Base-by-base conservation (phyloP, 768 basidiomycete species). In the Macrolepiota albuminosa region DNA sequence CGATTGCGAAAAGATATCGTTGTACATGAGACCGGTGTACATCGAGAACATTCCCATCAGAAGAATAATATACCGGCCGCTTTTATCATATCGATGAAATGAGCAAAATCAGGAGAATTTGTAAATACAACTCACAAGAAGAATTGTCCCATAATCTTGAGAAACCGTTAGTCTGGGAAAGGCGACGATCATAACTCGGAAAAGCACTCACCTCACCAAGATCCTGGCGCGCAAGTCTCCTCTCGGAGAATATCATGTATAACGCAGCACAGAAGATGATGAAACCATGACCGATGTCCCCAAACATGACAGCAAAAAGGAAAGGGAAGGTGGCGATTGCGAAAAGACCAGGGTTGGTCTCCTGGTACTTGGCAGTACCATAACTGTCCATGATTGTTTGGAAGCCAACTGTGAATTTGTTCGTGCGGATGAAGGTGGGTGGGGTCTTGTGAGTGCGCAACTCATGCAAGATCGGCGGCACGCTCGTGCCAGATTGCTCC, bases 241-340 rank as follows among this genome's bases (percentile, higher is more conserved):
- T 85, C 75, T 99, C 97, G n/a, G 82, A 78, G 57, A 89, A 57
- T 69, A 98, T 93, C 92, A 98, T 94, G 60, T 83, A 86, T 2
- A 87, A 59, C 3, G 93, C 96, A 18, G 87, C 84, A 45, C 81
- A 68, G 63, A 90, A 81, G 66, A 92, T 89, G 68, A 98, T 86
- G 61, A 84, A 77, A 34, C 94, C 97, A 74, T 99, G 97, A 3
- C 97, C 97, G 69, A 98, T 91, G 74, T 99, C 97, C 68, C 97
- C 97, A 70, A 99, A 99, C 97, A 99, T 99, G 76, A 99, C 93
- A 5, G 94, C 96, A 68, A 98, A 99, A 65, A 99, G 75, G 85
- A 99, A 98, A 0, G 97, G 97, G 85, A 97, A 97, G 1, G 95
- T 97, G 66, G 90, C 78, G 65, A 92, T 78, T 0, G 93, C 93